A percentile compares a stretch with the other conserved stretches of the same genome.
These are phyloP conservation scores for Eimeria zaria DNA, from an alignment of 169 alveolate species.

Conservation along the genomic window DNA sequence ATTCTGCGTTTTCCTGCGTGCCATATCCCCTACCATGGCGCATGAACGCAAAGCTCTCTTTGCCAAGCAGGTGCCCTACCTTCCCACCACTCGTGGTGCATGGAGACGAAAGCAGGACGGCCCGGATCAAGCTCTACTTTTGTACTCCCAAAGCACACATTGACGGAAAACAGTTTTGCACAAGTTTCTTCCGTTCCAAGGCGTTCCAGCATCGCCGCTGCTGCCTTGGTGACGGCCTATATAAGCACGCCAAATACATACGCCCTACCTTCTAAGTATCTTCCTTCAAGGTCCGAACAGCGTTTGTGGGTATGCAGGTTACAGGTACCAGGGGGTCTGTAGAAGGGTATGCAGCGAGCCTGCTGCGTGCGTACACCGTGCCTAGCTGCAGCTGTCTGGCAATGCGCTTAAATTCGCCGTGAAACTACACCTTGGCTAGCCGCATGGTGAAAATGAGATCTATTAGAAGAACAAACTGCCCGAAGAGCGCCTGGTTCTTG, in stretches of 20 bases:
- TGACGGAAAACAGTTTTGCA: conserved; percentile 68
- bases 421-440: conserved; percentile 70
- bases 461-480: conserved; percentile 74
- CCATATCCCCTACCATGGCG: neutral
- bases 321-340: neutral
- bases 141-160: conserved; percentile 68
- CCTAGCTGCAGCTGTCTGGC: neutral
- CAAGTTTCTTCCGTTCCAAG: conserved; percentile 72
- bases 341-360: neutral
- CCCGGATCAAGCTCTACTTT: conserved; percentile 77
- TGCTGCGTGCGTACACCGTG: neutral
- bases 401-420: neutral
- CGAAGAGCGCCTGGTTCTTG: conserved; percentile 80
- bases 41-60: neutral
- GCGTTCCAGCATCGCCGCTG: conserved; percentile 61
- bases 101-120: conserved; percentile 61
- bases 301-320: neutral
- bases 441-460: conserved; percentile 74
- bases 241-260: neutral
- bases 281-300: neutral
- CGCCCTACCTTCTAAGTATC: neutral
- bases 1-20: neutral
- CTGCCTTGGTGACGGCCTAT: conserved; percentile 78
- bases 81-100: conserved; percentile 80
- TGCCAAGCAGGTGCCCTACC: conserved; percentile 8